Base-by-base conservation (phyloP, 495 filamentous ascomycete species). In the Xylaria venustula region DNA sequence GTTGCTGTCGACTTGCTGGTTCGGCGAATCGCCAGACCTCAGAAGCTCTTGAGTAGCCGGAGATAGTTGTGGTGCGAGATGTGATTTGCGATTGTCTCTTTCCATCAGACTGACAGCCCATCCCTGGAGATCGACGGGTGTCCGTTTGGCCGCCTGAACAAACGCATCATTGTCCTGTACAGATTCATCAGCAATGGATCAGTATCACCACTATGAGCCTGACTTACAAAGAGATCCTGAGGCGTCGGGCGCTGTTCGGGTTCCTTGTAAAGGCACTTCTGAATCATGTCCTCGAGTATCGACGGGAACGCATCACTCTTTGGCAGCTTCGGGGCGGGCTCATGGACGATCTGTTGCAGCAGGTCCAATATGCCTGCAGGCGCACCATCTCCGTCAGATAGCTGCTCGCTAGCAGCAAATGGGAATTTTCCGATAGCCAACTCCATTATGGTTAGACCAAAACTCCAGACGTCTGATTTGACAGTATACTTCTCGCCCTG, bases 391-490 rank as follows among this genome's bases (percentile, higher is more conserved):
- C 79, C 81, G 45, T 88, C 86, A 1, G 78, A 80, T 1, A 83
- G 65, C 45, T 90, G 83, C 65, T 90, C 89, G 52, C 83, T 87
- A 2, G 88, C 81, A 66, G 91, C 88, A 66, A 98, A 98, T 8
- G 94, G 94, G 67, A 98, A 98, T 64, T 93, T 88, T 53, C 93
- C 94, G 66, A 98, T 97, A 14, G 94, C 94, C 63, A 98, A 74
- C 75, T 98, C 95, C 90, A 98, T 96, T 56, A 98, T 84, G 2
- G 88, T 88, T 58, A 98, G 77, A n/a, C 95, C 94, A 64, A 98
- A 91, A 83, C 91, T 96, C 94, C 94, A 98, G 2, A 98, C 94
- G 66, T 98, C 94, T 3, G 92, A 97, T 73, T 97, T 97, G 64
- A 98, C 93, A 0, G 93, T 96, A 74, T 98, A 98, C 62, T 91